These are phyloP conservation scores for Penicillium lagena DNA, from an alignment of 495 filamentous ascomycete genomes.

Conservation along the genomic window DNA sequence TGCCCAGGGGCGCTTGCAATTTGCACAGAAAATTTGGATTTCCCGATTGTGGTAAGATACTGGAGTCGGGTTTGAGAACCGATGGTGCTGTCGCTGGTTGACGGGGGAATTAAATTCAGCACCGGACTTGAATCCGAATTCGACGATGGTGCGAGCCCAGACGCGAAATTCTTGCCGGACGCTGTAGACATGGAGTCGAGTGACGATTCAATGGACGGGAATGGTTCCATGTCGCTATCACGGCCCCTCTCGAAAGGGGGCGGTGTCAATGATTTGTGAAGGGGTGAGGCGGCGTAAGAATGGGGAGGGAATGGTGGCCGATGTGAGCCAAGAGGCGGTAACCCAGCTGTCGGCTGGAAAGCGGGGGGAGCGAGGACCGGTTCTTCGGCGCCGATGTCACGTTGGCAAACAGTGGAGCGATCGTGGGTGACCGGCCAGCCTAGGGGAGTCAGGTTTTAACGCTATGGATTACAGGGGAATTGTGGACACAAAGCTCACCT, in stretches of 20 bases:
- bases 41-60: constrained; percentile 39
- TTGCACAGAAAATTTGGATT: constrained; percentile 84
- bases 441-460: constrained; percentile 19
- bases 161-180: constrained; percentile 60
- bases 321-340: constrained; percentile 39
- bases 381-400: constrained; percentile 47
- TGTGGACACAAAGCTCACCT: constrained; percentile 20
- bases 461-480: background rate
- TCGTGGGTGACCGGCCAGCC: constrained; percentile 59
- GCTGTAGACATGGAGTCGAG: constrained; percentile 47
- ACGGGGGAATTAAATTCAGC: constrained; percentile 33
- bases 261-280: constrained; percentile 79
- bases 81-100: constrained; percentile 37
- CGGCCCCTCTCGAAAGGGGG: constrained; percentile 58
- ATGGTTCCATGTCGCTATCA: constrained; percentile 61
- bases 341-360: constrained; percentile 27
- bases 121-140: constrained; percentile 47
- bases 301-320: constrained; percentile 49
- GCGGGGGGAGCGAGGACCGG: constrained; percentile 75
- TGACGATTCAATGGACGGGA: constrained; percentile 76
- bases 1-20: constrained; percentile 65
- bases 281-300: constrained; percentile 76
- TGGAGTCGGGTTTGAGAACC: constrained; percentile 43
- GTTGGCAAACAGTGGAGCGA: constrained; percentile 34
- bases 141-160: constrained; percentile 36